A percentile compares a stretch with the other conserved stretches of the same genome.
Conservation (phyloP, 768 basidiomycete genomes). For the Trametes coccinea region DNA sequence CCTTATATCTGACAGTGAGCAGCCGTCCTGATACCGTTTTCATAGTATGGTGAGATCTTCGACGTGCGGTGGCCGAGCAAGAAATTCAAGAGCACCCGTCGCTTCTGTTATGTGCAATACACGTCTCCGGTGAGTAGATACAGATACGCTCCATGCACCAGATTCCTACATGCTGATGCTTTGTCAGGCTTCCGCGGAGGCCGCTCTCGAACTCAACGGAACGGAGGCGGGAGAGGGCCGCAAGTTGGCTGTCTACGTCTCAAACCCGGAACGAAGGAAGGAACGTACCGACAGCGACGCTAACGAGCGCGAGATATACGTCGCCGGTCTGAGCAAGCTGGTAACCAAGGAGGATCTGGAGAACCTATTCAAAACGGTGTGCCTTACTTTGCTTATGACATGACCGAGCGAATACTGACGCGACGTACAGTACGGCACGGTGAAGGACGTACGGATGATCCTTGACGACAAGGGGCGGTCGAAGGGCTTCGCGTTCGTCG, state of each 20-base stretch:
- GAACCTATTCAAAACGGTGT: conserved; percentile 75
- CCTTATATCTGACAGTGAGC: background rate
- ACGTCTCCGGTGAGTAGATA: conserved; percentile 67
- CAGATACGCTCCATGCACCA: background rate
- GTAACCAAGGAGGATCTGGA: conserved; percentile 76
- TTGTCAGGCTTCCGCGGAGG: conserved; percentile 63
- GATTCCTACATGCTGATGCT: background rate
- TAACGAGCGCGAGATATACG: conserved; percentile 81
- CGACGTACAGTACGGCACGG: conserved; percentile 64
- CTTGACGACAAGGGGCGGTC: conserved; percentile 66
- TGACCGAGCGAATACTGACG: background rate
- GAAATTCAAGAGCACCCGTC: conserved; percentile 86
- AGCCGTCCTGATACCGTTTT: background rate
- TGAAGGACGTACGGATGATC: conserved; percentile 82
- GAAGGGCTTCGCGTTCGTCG: conserved; percentile 91
- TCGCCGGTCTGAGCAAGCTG: conserved; percentile 81
- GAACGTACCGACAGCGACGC: conserved; percentile 88
- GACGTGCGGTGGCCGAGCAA: conserved; percentile 98
- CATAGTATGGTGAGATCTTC: conserved; percentile 85
- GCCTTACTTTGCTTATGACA: conserved; percentile 26
- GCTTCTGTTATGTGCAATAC: conserved; percentile 95
- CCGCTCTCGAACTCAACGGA: conserved; percentile 78
- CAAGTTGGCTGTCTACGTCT: conserved; percentile 75
- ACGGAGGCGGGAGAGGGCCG: conserved; percentile 71
- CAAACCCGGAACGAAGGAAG: conserved; percentile 88